Conservation (phyloP, 208 protist species). For the Acanthamoeba divionensis region DNA sequence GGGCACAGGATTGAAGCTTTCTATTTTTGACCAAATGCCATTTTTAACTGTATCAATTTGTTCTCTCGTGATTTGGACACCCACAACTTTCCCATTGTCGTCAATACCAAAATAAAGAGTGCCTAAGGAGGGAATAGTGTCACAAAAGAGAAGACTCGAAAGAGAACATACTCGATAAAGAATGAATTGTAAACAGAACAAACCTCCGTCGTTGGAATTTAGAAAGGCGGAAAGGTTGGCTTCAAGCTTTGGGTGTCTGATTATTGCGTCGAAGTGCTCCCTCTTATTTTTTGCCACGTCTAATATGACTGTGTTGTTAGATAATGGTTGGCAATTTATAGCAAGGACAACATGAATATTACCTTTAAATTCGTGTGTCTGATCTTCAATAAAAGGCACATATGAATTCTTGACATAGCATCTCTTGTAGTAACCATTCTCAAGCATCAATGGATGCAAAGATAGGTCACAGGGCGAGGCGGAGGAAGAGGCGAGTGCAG, state of each 20-base stretch:
- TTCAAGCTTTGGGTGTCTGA: slow-evolving; percentile 33
- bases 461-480: not conserved
- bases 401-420: slow-evolving; percentile 31
- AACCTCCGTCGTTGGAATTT: not conserved
- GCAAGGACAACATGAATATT: no score
- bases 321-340: no score
- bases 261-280: slow-evolving; percentile 10
- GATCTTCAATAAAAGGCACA: not conserved
- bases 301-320: no score
- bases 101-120: slow-evolving; percentile 22
- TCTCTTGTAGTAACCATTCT: not conserved
- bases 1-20: slow-evolving; percentile 23
- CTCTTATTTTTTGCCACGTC: slow-evolving; percentile 22
- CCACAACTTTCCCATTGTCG: not conserved
- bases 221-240: slow-evolving; percentile 16
- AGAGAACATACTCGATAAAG: not conserved
- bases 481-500: not conserved
- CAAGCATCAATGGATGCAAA: not conserved
- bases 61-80: not conserved
- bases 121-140: not conserved
- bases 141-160: not conserved
- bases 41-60: slow-evolving; percentile 4
- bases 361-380: no score
- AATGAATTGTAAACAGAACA: not conserved
- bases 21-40: slow-evolving; percentile 3